phyloP scores from a whole-genome alignment of 2,329 filamentous ascomycete genomes.

The Hypoxylon sp. region DNA sequence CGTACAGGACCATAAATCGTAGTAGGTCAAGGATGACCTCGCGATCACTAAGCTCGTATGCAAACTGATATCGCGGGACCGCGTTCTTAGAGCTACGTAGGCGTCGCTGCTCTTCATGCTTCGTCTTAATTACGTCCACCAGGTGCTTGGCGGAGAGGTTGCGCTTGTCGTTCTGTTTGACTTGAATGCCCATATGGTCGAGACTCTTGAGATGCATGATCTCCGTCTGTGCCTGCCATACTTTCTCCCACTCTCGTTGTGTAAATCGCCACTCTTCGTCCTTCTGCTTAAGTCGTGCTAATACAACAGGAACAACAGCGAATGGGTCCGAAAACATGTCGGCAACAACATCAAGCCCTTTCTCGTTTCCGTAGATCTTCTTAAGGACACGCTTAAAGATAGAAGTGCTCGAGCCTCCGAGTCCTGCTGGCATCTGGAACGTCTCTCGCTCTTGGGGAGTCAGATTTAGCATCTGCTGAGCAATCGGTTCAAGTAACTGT shows the following conservation, averaged over 20 bases:
- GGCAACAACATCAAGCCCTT: slow-evolving; percentile 86
- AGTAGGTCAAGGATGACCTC: slow-evolving; percentile 75
- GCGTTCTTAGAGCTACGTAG: slow-evolving; percentile 74
- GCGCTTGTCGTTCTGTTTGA: slow-evolving; percentile 91
- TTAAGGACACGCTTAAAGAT: slow-evolving; percentile 98
- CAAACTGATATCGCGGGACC: slow-evolving; percentile 78
- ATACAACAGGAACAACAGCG: slow-evolving; percentile 87
- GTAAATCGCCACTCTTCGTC: slow-evolving; percentile 98
- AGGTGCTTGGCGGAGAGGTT: slow-evolving; percentile 92
- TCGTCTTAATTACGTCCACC: slow-evolving; percentile 90
- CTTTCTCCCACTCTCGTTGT: slow-evolving; percentile 98
- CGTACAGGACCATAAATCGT: slow-evolving; percentile 74
- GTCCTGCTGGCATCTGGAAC: slow-evolving; percentile 85
- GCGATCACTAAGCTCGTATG: slow-evolving; percentile 80
- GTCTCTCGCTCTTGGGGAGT: slow-evolving; percentile 77
- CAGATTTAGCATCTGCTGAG: slow-evolving; percentile 89
- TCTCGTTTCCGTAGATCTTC: slow-evolving; percentile 93
- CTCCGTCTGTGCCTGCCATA: slow-evolving; percentile 96
- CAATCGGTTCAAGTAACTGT: slow-evolving; percentile 93
- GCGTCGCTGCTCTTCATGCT: slow-evolving; percentile 90
- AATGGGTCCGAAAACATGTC: slow-evolving; percentile 89
- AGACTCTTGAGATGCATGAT: slow-evolving; percentile 96
- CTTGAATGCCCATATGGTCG: slow-evolving; percentile 94
- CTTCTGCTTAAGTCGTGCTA: slow-evolving; percentile 93
- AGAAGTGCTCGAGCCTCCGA: slow-evolving; percentile 93